Conservation (phyloP, 2,329 filamentous ascomycete species). For the Keithomyces neogunnii region DNA sequence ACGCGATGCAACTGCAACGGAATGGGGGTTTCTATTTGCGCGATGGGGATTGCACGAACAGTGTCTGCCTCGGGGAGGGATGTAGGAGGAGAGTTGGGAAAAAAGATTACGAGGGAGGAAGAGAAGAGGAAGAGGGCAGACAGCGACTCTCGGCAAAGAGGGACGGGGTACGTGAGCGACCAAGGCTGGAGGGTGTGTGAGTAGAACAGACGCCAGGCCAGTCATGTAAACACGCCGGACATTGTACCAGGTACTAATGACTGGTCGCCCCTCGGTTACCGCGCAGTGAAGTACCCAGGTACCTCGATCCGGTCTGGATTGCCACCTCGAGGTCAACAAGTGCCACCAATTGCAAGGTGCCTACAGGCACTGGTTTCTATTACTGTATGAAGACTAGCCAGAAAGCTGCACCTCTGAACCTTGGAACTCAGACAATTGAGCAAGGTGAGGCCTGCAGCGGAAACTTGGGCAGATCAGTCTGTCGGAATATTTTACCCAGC, state of each 20-base stretch:
- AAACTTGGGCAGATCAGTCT: no score
- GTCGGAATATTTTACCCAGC: no score
- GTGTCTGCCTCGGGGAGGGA: constrained; percentile 5
- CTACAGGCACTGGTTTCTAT: no score
- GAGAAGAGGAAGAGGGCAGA: constrained; percentile 9
- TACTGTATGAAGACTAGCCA: no score
- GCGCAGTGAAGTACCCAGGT: constrained; percentile 1
- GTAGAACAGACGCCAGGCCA: constrained; percentile 7
- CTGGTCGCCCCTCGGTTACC: constrained; percentile 1
- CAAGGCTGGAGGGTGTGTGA: constrained; percentile 10
- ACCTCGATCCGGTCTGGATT: not conserved
- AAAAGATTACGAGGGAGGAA: constrained; percentile 17
- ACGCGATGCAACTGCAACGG: constrained; percentile 12
- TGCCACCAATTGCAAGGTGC: no score
- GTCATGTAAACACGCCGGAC: constrained; percentile 8
- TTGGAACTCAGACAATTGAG: no score
- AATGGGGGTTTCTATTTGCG: constrained; percentile 2
- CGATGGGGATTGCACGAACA: constrained; percentile 3
- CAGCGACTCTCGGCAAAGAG: constrained; percentile 10
- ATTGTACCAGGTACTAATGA: constrained; percentile 1
- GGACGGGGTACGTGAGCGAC: constrained; percentile 11
- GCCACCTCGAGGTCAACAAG: no score
- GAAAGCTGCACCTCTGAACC: no score
- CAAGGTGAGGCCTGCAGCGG: no score
- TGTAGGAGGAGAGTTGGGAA: constrained; percentile 13